Percentiles rank a stretch among this genome's conserved stretches.
phyloP scores from a whole-genome alignment of 768 basidiomycete species.

The Xerocomellus amylosporus region DNA sequence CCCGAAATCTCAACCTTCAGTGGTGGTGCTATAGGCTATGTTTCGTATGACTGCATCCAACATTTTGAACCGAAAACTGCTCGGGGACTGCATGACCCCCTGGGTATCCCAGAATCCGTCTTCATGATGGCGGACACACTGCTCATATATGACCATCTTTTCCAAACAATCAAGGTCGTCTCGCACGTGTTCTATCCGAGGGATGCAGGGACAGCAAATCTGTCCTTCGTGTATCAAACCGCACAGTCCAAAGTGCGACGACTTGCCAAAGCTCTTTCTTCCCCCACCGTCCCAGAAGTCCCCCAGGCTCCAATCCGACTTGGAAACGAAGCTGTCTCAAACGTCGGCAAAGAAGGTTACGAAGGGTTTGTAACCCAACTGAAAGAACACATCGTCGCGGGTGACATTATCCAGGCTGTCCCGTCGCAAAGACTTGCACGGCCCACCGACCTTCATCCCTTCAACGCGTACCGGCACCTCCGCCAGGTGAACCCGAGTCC shows the following conservation, averaged over 20 bases:
- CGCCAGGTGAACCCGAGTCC: slow-evolving; percentile 96
- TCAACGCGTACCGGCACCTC: slow-evolving; percentile 93
- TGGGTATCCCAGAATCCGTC: slow-evolving; percentile 90
- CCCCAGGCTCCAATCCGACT: slow-evolving; percentile 61
- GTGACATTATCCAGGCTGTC: slow-evolving; percentile 98
- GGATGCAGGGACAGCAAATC: slow-evolving; percentile 60
- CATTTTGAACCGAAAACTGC: slow-evolving; percentile 96
- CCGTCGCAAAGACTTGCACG: slow-evolving; percentile 89
- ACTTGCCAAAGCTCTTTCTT: slow-evolving; percentile 69
- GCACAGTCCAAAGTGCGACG: slow-evolving; percentile 79
- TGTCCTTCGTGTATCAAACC: slow-evolving; percentile 85
- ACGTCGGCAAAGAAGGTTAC: slow-evolving; percentile 92
- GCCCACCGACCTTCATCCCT: slow-evolving; percentile 87
- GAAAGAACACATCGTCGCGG: slow-evolving; percentile 92
- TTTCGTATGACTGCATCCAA: slow-evolving; percentile 93
- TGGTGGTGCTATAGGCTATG: slow-evolving; percentile 96
- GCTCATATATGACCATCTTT: slow-evolving; percentile 95
- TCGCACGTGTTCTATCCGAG: slow-evolving; percentile 91
- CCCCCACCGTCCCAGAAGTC: slow-evolving; percentile 56
- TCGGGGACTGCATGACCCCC: slow-evolving; percentile 66
- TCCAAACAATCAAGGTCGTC: slow-evolving; percentile 91
- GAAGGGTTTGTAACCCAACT: slow-evolving; percentile 86
- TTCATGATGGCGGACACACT: slow-evolving; percentile 98
- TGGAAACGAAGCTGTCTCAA: slow-evolving; percentile 71
- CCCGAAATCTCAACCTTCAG: slow-evolving; percentile 94